Base-by-base conservation (phyloP, 495 filamentous ascomycete genomes). In the Aspergillus avenaceus region DNA sequence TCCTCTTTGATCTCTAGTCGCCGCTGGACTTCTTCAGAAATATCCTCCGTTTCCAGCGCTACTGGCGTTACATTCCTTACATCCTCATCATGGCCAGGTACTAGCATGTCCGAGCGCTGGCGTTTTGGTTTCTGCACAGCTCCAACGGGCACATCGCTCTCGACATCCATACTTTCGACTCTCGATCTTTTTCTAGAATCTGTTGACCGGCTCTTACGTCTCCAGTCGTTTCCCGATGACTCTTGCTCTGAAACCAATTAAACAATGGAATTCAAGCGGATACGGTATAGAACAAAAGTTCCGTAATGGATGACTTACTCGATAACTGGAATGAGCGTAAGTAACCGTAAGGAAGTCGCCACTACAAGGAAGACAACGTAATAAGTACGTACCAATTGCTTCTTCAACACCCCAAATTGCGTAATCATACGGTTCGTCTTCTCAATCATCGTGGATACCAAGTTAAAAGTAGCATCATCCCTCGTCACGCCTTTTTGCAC, bases 31-130 rank as follows among this genome's bases (percentile, higher is more conserved):
- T 74, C 71, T 18, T 63, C 66, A 0, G 73, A 76, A 26, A 76
- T 76, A 43, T 76, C 73, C 43, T 76, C 73, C 22, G 70, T 73
- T n/a, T 71, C 70, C n/a, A 56, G 21, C 16, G 65, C 55, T 3
- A 63, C 53, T 0, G 64, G 58, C 13, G 58, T 57, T 26, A 45
- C 52, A 34, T 54, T 47, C 21, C 50, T 22, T 22, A 48, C 47
- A 18, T 62, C 62, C 19, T 62, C 57, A 38, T 60, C 52, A 14
- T 8, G 25, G 4, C 50, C 55, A 7, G 64, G 51, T 13, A 58
- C 45, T 3, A 23, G 9, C 34, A 51, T 41, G 7, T 52, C 56
- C 5, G 54, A 25, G 41, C 64, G 45, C 50, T 63, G 57, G 16
- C 59, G 54, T 54, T 71, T 66, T 41, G 61, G 18, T 34, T 21